Conservation (phyloP, 2,329 filamentous ascomycete genomes). For the Sordariomycetes sp. region DNA sequence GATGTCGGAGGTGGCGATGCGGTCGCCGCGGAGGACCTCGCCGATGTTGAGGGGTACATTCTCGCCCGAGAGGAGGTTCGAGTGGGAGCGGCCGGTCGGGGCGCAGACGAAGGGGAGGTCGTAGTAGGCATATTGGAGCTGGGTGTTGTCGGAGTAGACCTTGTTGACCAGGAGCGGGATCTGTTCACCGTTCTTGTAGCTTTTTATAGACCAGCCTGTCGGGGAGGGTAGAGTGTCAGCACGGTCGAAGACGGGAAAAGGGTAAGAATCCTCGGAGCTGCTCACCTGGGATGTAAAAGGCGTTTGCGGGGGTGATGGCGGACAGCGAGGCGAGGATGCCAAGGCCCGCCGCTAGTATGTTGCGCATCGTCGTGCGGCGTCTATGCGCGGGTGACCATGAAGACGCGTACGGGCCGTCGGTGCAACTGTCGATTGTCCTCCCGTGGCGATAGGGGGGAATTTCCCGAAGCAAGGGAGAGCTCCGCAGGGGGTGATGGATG, state of each 20-base stretch:
- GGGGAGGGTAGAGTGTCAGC: slow-evolving; percentile 4
- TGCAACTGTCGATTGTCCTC: background rate
- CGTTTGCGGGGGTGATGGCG: slow-evolving; percentile 39
- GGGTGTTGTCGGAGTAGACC: slow-evolving; percentile 79
- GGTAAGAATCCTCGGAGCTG: background rate
- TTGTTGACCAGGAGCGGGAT: slow-evolving; percentile 88
- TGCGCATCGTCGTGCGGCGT: slow-evolving; percentile 3
- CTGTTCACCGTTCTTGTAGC: slow-evolving; percentile 63
- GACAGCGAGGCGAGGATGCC: background rate
- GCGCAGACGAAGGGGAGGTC: slow-evolving; percentile 82
- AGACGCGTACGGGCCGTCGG: slow-evolving; percentile 20
- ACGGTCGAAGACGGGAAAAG: slow-evolving; percentile 1
- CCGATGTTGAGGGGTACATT: slow-evolving; percentile 75
- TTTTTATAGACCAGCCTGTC: slow-evolving; percentile 70
- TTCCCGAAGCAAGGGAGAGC: background rate
- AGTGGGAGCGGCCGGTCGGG: slow-evolving; percentile 53
- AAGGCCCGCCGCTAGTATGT: background rate
- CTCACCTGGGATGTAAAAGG: slow-evolving; percentile 79
- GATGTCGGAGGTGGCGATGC: slow-evolving; percentile 77
- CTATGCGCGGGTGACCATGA: slow-evolving; percentile 6
- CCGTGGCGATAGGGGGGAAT: background rate
- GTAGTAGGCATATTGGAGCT: slow-evolving; percentile 86
- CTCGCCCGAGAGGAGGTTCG: slow-evolving; percentile 62
- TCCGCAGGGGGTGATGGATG: background rate
- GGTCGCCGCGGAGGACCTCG: slow-evolving; percentile 77